These are phyloP conservation scores for Globisporangium nodosum DNA, from an alignment of 352 stramenopile species.

Conservation along the genomic window DNA sequence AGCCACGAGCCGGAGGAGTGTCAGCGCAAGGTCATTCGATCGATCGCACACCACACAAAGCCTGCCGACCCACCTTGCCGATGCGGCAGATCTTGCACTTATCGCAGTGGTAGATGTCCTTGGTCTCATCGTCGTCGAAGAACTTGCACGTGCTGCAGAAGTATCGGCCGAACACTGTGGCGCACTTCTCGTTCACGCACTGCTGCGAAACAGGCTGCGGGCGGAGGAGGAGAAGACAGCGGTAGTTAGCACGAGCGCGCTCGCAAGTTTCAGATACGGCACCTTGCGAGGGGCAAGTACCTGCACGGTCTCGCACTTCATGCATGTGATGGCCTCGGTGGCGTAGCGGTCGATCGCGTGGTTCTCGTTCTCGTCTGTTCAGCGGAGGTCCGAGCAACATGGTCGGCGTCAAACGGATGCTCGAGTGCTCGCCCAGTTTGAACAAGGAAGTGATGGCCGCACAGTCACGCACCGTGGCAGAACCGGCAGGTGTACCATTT, in stretches of 20 bases:
- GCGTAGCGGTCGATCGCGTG: conserved; percentile 92
- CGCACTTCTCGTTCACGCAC: conserved; percentile 65
- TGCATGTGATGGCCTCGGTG: conserved; percentile 93
- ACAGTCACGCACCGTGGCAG: conserved; percentile 73
- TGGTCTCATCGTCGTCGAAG: conserved; percentile 89
- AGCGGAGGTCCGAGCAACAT: background rate
- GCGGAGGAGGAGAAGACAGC: background rate
- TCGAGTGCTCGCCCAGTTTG: background rate
- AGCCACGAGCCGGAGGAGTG: background rate
- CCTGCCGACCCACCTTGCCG: conserved; percentile 49
- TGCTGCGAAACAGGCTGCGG: conserved; percentile 49
- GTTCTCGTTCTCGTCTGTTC: conserved; percentile 68
- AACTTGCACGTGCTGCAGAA: conserved; percentile 95
- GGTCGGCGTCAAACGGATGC: background rate
- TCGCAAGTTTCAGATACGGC: background rate
- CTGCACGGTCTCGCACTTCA: conserved; percentile 82
- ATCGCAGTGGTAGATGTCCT: conserved; percentile 97
- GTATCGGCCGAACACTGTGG: conserved; percentile 88
- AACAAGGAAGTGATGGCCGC: background rate
- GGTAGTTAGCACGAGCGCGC: background rate
- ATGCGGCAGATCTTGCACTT: conserved; percentile 97
- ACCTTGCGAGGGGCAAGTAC: conserved; percentile 9
- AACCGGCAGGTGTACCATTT: conserved; percentile 89
- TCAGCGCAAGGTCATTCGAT: background rate
- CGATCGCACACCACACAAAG: background rate